phyloP scores from a whole-genome alignment of 2,329 filamentous ascomycete genomes.

The Neobulgaria alba region DNA sequence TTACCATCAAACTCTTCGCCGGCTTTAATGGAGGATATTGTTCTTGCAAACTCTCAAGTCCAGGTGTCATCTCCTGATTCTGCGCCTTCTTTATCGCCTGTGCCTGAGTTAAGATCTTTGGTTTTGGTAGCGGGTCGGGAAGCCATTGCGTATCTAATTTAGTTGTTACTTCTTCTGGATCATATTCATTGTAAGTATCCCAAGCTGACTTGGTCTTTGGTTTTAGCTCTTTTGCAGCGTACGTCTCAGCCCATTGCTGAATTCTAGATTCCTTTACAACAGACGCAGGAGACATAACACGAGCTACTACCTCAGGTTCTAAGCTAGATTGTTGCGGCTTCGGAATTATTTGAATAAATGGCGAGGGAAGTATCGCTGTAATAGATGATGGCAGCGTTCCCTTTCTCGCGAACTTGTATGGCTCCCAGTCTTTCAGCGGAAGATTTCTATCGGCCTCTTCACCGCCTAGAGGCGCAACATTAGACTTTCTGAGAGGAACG shows the following conservation, averaged over 20 bases:
- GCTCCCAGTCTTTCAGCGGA: constrained; percentile 3
- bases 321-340: background rate
- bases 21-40: background rate
- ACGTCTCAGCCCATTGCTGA: background rate
- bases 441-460: no score
- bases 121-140: background rate
- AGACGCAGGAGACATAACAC: background rate
- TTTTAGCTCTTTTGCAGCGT: background rate
- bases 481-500: no score
- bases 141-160: background rate
- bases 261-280: background rate
- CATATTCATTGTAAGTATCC: background rate
- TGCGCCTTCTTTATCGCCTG: no score
- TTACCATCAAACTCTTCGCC: background rate
- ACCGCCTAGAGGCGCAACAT: no score
- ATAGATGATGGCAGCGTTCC: no score
- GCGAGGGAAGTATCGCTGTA: background rate
- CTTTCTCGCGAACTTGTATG: constrained; percentile 12
- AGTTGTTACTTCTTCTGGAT: background rate
- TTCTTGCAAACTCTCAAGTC: background rate
- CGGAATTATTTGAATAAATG: background rate
- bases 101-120: background rate
- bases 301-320: background rate
- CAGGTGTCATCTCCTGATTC: background rate
- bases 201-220: background rate